These are phyloP conservation scores for Blastocystis sp. DNA, from an alignment of 352 stramenopile species.

Conservation along the genomic window DNA sequence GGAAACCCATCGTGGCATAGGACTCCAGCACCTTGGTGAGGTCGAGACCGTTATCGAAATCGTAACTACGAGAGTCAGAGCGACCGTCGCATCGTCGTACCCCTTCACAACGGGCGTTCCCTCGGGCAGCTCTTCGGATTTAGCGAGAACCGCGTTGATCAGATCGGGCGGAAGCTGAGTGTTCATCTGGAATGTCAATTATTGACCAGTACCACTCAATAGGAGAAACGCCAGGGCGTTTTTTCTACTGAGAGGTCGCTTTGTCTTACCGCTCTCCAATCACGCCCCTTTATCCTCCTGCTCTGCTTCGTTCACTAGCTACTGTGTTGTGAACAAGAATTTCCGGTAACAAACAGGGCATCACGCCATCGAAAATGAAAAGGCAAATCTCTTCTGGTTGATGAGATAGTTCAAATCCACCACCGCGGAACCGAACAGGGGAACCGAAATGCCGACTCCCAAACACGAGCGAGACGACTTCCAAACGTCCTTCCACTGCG, in stretches of 20 bases:
- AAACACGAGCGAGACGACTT: not conserved
- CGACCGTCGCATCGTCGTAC: conserved; percentile 21
- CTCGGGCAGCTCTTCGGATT: conserved; percentile 75
- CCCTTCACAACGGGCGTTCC: conserved; percentile 76
- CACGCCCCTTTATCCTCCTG: too few species aligned
- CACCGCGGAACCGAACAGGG: not conserved
- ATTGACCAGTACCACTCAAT: not conserved
- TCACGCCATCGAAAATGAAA: conserved; percentile 16
- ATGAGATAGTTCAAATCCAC: conserved; percentile 40
- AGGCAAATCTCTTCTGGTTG: conserved; percentile 66
- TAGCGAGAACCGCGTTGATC: conserved; percentile 76
- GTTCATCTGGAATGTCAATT: conserved; percentile 12
- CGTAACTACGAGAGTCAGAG: conserved; percentile 79
- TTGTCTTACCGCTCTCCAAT: not conserved
- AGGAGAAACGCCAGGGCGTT: not conserved
- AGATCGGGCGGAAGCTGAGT: conserved; percentile 58
- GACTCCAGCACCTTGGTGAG: conserved; percentile 84
- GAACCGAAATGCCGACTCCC: conserved; percentile 2
- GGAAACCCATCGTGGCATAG: conserved; percentile 88
- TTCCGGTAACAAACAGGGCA: conserved; percentile 20
- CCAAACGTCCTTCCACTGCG: not conserved
- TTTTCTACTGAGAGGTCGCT: not conserved
- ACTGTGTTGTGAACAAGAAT: too few species aligned
- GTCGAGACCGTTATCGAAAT: conserved; percentile 88
- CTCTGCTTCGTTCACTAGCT: too few species aligned